Evolutionary conservation across 176 grass and related monocot species (phyloP), one percentile per base, ranked within the genome.

Genomic region (Zea mays): DNA sequence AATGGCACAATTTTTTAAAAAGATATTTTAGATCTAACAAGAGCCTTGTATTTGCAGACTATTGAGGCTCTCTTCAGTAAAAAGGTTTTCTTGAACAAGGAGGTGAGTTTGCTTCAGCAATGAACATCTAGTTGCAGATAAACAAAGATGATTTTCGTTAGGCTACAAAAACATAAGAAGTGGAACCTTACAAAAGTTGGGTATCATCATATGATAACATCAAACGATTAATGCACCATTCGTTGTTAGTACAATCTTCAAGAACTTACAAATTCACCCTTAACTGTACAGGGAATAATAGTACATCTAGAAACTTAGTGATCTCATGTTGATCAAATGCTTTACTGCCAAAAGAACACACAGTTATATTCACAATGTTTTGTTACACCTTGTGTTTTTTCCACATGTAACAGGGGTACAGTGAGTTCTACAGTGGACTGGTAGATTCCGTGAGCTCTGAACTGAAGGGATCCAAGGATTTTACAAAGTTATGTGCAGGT

Each of bases 41-140:
- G 62, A 56, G 17, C 44, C 6, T 86, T 88, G 37, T 86, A 68
- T 87, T 87, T 94, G 85, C 91, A 98, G 95, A 94, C 95, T 88
- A 88, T 98, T 78, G 95, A 98, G 43, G 73, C 87, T 71, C 85
- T 98, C 27, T 90, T 92, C 74, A 98, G 91, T 87, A 98, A 87
- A 81, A 88, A 86, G 52, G 57, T 90, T 66, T 90, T 98, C 77
- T 83, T 92, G 75, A 87, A 85, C 68, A 89, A 84, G 77, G 87
- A 97, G 91, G 95, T 94, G 75, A 88, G 86, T 92, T 78, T 69
- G 76, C 66, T 62, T 90, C 73, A 39, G 43, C 61, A 60, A 50
- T 63, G 63, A 20, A 46, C 40, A 9, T 35, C 19, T 70, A 43
- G 51, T 74, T 52, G 60, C 41, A 62, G 77, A 75, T 49, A 62